Evolutionary conservation across 2,329 filamentous ascomycete genomes (phyloP), one percentile per base, ranked within the genome.

Genomic region (Talaromyces sp.): DNA sequence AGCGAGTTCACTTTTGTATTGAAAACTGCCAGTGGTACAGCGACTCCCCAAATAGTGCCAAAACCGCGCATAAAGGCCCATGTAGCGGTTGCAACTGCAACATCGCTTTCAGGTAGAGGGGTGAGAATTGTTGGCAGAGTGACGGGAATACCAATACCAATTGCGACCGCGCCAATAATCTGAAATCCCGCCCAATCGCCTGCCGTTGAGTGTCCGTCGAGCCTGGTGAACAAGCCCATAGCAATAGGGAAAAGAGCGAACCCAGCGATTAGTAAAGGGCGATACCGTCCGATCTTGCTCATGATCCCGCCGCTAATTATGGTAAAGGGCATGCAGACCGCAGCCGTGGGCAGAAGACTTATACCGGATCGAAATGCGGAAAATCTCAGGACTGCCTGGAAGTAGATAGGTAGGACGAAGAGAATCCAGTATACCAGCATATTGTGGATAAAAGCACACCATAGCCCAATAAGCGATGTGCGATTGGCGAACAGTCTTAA

Each of bases 11-110:
- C 31, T n/a, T 50, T 50, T 9, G 47, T 27, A 31, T 63, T 63
- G 61, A 63, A 58, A 3, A 58, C 19, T 15, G 41, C 61, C 8
- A 35, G 31, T 6, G 52, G 37, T 33, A 58, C 33, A 3, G 61
- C 31, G 6, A 27, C 61, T 17, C 52, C 61, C 52, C 52, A 50
- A 7, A 63, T 47, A 6, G 31, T 25, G 3, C 52, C 61, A 49
- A 50, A 63, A 2, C 37, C 25, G 13, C 52, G 61, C 25, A 63
- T 58, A 8, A 63, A 52, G 8, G 52, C 25, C 7, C 22, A 58
- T 37, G 52, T 63, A 6, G 22, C 52, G 13, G 52, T 63, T 31
- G 52, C 61, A 5, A 63, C 61, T 15, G 52, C 61, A 2, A 63
- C 52, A 17, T 58, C 31, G 8, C 37, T 47, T 27, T 63, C 61